Evolutionary conservation across 129 eudicot genomes (phyloP), one percentile per base, ranked within the genome.

Genomic region (Flaveria trinervia): DNA sequence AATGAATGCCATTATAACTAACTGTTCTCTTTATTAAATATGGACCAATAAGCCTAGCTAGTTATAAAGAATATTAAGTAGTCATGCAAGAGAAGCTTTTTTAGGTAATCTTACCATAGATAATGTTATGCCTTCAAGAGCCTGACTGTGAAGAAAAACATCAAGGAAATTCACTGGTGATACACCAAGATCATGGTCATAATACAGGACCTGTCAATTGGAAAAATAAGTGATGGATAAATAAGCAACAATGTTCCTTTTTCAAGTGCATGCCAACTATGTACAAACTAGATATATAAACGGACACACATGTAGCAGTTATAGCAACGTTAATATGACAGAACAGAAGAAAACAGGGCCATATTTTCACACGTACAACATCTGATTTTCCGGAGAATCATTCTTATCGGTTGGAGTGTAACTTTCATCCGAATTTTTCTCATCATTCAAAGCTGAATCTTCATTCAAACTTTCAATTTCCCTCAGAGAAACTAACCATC

Each of bases 41-140:
- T 30, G 36, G 36, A 30, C 36, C 36, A 30, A 30, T 30, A 30
- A 30, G 5, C 36, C 36, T 30, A 30, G 36, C 36, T 3, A 3
- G 4, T 30, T 30, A 13, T 12, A 36, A 5, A 36, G 7, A 36
- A 36, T 36, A 36, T 36, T 36, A 36, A 36, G 41, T 5, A 36
- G 41, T 49, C 23, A 50, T 17, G 15, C 68, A 51, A 79, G 46
- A 51, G 60, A 79, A 51, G 17, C 72, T 36, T 36, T 62, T 39
- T 45, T 17, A 66, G 15, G 22, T 43, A 48, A 66, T 80, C 92
- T 82, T 89, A 89, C 98, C 96, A 88, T 78, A 51, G 97, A 90
- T 81, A 93, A 77, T 13, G 90, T 86, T 73, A 93, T 84, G 81
- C 97, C 97, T 87, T 93, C 98, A 50, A 93, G 98, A 73, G 98